These are phyloP conservation scores for Penicillium paxilli DNA, from an alignment of 495 filamentous ascomycete species.

Conservation along the genomic window DNA sequence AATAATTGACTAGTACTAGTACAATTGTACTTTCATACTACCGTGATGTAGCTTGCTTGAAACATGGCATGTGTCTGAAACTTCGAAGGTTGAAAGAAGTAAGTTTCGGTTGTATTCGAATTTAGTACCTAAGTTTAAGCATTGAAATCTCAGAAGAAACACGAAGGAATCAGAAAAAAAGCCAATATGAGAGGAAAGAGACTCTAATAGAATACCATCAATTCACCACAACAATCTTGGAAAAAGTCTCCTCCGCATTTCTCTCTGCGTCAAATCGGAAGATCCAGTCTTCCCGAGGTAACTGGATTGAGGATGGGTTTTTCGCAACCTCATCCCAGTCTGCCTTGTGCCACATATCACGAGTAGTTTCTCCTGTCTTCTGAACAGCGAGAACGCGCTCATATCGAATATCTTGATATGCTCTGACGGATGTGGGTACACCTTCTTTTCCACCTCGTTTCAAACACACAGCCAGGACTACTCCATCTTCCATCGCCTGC, in stretches of 20 bases:
- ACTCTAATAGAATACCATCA: background rate
- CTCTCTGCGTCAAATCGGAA: constrained; percentile 55
- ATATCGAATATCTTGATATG: constrained; percentile 52
- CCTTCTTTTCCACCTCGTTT: constrained; percentile 51
- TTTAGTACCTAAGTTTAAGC: no score
- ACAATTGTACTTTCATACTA: no score
- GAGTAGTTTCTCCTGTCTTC: constrained; percentile 56
- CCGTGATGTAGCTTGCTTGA: no score
- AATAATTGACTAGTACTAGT: no score
- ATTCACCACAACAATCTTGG: constrained; percentile 20
- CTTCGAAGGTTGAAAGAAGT: no score
- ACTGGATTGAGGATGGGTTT: constrained; percentile 54
- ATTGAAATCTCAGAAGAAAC: no score
- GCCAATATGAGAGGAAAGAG: background rate
- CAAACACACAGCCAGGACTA: constrained; percentile 63
- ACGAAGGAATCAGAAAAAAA: no score
- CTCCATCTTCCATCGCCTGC: constrained; percentile 73
- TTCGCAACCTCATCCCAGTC: constrained; percentile 58
- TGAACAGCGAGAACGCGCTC: constrained; percentile 57
- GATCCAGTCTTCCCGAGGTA: constrained; percentile 60
- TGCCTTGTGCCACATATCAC: constrained; percentile 56
- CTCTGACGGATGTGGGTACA: constrained; percentile 41
- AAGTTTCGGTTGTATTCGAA: no score
- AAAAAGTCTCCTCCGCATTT: constrained; percentile 54
- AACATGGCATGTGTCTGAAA: no score